Percentiles rank a stretch among this genome's conserved stretches.
These are phyloP conservation scores for Tolypocladium inflatum DNA, from an alignment of 2,329 filamentous ascomycete genomes.

Conservation along the genomic window DNA sequence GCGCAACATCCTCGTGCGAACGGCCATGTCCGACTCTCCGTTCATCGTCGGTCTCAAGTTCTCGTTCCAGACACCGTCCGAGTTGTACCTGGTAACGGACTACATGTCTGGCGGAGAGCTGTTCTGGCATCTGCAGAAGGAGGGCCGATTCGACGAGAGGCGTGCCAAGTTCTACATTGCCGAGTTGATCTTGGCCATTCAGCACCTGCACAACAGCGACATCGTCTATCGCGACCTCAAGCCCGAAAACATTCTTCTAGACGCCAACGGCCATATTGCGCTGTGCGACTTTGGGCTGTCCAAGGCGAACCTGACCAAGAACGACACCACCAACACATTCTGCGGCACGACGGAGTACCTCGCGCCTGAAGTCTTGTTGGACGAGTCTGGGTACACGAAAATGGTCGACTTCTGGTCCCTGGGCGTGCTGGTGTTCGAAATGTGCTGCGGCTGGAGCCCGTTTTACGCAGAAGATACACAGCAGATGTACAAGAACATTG, in stretches of 20 bases:
- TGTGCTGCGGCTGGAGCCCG: conserved; percentile 99
- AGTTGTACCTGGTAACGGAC: conserved; percentile 96
- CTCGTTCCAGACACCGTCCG: conserved; percentile 94
- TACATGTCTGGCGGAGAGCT: conserved; percentile 99
- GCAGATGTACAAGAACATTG: conserved; percentile 99
- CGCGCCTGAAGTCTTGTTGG: conserved; percentile 86
- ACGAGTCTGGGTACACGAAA: conserved; percentile 96
- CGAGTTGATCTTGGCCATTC: conserved; percentile 87
- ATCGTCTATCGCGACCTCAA: conserved; percentile 98
- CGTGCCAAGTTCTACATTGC: conserved; percentile 98
- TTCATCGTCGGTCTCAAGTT: conserved; percentile 98
- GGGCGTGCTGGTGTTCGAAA: conserved; percentile 94
- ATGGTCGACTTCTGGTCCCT: conserved; percentile 99
- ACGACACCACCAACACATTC: conserved; percentile 97
- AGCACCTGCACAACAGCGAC: conserved; percentile 92
- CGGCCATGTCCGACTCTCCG: conserved; percentile 87
- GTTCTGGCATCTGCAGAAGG: conserved; percentile 97
- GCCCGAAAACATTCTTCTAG: conserved; percentile 92
- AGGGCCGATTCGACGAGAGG: conserved; percentile 88
- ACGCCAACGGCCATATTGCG: conserved; percentile 95
- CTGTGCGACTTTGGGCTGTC: conserved; percentile 96
- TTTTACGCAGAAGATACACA: conserved; percentile 99
- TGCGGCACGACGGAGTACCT: conserved; percentile 97
- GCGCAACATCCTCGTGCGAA: conserved; percentile 92
- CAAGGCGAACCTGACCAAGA: conserved; percentile 93